Base-by-base conservation (phyloP, 139 green algal genomes). In the Micractinium conductrix region DNA sequence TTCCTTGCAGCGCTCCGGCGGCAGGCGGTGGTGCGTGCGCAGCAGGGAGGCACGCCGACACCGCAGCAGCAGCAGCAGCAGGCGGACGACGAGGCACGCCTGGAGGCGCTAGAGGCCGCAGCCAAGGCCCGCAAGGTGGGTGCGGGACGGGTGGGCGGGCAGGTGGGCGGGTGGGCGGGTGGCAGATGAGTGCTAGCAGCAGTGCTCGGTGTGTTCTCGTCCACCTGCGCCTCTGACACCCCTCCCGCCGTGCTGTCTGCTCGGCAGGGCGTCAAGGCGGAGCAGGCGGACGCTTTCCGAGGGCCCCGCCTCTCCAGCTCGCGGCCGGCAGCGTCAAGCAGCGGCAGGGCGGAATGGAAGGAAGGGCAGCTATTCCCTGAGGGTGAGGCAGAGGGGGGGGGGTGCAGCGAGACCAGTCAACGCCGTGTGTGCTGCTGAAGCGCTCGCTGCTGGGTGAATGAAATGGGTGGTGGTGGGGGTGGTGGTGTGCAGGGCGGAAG, bases 321-420 rank as follows among this genome's bases (percentile, higher is more conserved):
- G 26, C 42, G 58, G 42, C 26, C 26, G 40, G 30, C 78, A 33
- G 63, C 63, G 2, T 48, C 63, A 42, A 42, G 40, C 44, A 48
- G 22, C 28, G 68, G 65, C 48, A 86, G 80, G 69, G 85, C 86
- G 0, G 33, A 84, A n/a, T 97, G 94, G 94, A 90, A 89, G 62
- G 89, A 96, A 70, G 93, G 94, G 4, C 69, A 95, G 82, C 76
- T 97, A 43, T 93, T 97, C 22, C 94, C 94, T 0, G 89, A 96
- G 30, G 92, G 94, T 73, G 58, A 58, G 70, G n/a, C n/a, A n/a
- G n/a, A n/a, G n/a, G n/a, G n/a, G n/a, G n/a, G n/a, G n/a, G n/a
- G n/a, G n/a, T n/a, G n/a, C n/a, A n/a, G n/a, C n/a, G n/a, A n/a
- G n/a, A n/a, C n/a, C n/a, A n/a, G n/a, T n/a, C n/a, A n/a, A n/a